Evolutionary conservation across 1,139 yeast genomes (phyloP).

Genomic region (Kurtzmaniella quercitrusa): DNA sequence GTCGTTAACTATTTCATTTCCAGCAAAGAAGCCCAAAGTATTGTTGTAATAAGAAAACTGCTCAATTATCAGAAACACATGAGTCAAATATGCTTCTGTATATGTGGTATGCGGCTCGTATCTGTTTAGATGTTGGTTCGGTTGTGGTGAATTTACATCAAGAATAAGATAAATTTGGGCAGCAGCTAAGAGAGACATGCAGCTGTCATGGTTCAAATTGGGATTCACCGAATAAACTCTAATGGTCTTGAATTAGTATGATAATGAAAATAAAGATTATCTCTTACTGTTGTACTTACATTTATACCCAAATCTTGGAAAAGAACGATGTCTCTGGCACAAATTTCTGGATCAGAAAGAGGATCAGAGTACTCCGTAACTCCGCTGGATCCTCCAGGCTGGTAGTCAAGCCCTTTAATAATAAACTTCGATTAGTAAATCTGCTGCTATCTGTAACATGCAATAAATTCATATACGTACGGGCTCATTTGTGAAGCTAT

Average conservation of each 20-base stretch:
- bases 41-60: constrained; percentile 83
- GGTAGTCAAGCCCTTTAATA: constrained; percentile 72
- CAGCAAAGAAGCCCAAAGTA: constrained; percentile 90
- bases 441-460: constrained; percentile 7
- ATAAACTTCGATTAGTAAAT: constrained; percentile 48
- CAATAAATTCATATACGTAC: constrained; percentile 51
- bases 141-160: constrained; percentile 86
- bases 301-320: constrained; percentile 78
- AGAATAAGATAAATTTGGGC: constrained; percentile 89
- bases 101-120: constrained; percentile 89
- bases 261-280: not conserved
- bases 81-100: constrained; percentile 61
- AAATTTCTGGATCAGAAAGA: constrained; percentile 59
- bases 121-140: constrained; percentile 74
- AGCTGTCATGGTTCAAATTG: constrained; percentile 75
- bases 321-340: constrained; percentile 71
- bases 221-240: constrained; percentile 87
- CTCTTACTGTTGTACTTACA: constrained; percentile 28
- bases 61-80: constrained; percentile 74
- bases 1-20: constrained; percentile 89
- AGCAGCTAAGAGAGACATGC: constrained; percentile 86
- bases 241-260: constrained; percentile 46
- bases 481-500: constrained; percentile 71
- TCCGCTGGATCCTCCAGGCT: constrained; percentile 84
- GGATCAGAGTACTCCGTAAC: constrained; percentile 58